Conservation (phyloP, 768 basidiomycete species). For the Gymnopilus dilepis region DNA sequence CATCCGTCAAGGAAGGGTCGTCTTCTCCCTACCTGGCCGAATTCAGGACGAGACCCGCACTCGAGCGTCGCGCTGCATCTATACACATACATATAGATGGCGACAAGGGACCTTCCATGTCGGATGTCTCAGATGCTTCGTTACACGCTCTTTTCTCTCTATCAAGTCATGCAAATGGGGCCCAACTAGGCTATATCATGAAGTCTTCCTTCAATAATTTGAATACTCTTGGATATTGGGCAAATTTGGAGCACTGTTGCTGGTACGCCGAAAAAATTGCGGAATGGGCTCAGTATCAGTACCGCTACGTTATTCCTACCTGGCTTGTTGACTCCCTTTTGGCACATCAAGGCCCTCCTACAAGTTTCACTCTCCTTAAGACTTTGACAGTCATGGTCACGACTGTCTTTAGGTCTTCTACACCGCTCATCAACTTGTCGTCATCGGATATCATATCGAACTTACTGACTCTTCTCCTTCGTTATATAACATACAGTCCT, state of each 20-base stretch:
- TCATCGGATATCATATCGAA: conserved; percentile 88
- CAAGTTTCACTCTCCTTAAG: conserved; percentile 55
- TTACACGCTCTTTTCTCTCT: conserved; percentile 75
- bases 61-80: conserved; percentile 86
- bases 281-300: conserved; percentile 94
- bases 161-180: conserved; percentile 75
- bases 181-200: conserved; percentile 74
- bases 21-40: conserved; percentile 83
- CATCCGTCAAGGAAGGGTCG: conserved; percentile 68
- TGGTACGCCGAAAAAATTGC: conserved; percentile 81
- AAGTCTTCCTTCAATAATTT: conserved; percentile 75
- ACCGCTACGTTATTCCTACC: conserved; percentile 89
- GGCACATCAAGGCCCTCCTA: conserved; percentile 58
- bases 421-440: conserved; percentile 86
- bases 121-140: conserved; percentile 77
- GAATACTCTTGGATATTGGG: conserved; percentile 68
- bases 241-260: conserved; percentile 68
- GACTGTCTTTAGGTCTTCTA: conserved; percentile 80
- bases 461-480: conserved; percentile 74
- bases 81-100: conserved; percentile 90
- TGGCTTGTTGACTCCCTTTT: conserved; percentile 80
- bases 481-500: conserved; percentile 64
- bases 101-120: conserved; percentile 77
- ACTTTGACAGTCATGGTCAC: conserved; percentile 81
- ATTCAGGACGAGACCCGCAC: conserved; percentile 78